Evolutionary conservation across 352 stramenopile genomes (phyloP).

Genomic region (Lagenidium giganteum): DNA sequence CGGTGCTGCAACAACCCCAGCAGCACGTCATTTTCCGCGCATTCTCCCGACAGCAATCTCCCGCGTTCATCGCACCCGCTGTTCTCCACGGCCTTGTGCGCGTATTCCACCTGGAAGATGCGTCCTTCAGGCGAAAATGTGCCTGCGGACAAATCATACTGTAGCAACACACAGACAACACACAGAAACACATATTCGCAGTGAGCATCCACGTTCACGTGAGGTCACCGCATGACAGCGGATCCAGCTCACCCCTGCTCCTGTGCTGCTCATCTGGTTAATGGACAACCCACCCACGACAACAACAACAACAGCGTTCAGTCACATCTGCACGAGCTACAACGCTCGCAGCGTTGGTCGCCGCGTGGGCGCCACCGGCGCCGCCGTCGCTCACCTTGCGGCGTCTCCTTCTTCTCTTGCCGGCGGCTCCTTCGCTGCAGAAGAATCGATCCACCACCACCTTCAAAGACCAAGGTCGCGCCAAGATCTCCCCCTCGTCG

Average conservation of each 20-base stretch:
- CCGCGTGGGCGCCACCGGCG: no score
- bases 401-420: no score
- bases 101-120: conserved; percentile 98
- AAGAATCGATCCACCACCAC: no score
- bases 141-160: conserved; percentile 76
- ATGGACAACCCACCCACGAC: no score
- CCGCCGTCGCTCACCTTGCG: no score
- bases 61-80: conserved; percentile 47
- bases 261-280: conserved; percentile 72
- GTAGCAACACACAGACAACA: conserved; percentile 2
- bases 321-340: no score
- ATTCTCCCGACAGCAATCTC: background rate
- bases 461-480: no score
- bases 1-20: conserved; percentile 55
- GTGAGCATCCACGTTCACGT: background rate
- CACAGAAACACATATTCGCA: background rate
- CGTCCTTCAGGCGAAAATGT: conserved; percentile 96
- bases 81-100: conserved; percentile 96
- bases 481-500: no score
- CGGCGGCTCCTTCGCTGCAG: no score
- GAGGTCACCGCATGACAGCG: background rate
- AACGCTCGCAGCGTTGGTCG: no score
- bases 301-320: no score
- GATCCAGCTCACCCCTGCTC: conserved; percentile 32
- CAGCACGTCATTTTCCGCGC: no score